phyloP scores from a whole-genome alignment of 768 basidiomycete species.

The Galerina sulciceps region DNA sequence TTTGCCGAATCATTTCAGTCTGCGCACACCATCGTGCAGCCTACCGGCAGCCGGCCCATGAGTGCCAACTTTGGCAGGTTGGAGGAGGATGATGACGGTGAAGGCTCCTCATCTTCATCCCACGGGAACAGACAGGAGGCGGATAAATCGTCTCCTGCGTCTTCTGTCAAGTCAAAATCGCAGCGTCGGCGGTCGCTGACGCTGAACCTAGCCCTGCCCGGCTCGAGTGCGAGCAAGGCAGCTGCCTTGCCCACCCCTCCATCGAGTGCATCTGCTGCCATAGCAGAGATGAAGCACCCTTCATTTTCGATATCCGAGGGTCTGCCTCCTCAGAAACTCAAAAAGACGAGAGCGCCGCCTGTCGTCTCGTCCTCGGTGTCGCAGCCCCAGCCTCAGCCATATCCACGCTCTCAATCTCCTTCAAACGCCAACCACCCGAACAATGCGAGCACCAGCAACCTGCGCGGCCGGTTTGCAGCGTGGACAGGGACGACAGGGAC shows the following conservation, averaged over 20 bases:
- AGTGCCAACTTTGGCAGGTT: slow-evolving; percentile 72
- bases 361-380: slow-evolving; percentile 32
- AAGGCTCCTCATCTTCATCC: not conserved
- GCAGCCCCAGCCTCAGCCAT: slow-evolving; percentile 17
- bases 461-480: no score
- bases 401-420: slow-evolving; percentile 26
- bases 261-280: slow-evolving; percentile 27
- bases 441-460: no score
- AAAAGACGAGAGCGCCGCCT: not conserved
- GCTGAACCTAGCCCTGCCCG: not conserved
- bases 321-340: slow-evolving; percentile 14
- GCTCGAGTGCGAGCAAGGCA: not conserved
- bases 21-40: slow-evolving; percentile 69
- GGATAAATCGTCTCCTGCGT: not conserved
- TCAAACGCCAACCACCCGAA: slow-evolving; percentile 13
- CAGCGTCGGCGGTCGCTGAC: slow-evolving; percentile 30
- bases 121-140: not conserved
- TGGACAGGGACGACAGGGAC: no score
- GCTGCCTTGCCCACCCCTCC: slow-evolving; percentile 17
- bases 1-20: slow-evolving; percentile 80
- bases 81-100: slow-evolving; percentile 44
- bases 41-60: slow-evolving; percentile 57
- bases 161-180: not conserved
- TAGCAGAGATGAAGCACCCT: slow-evolving; percentile 31
- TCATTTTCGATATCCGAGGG: slow-evolving; percentile 41